phyloP scores from a whole-genome alignment of 257 asterid species.

The Plantago major region DNA sequence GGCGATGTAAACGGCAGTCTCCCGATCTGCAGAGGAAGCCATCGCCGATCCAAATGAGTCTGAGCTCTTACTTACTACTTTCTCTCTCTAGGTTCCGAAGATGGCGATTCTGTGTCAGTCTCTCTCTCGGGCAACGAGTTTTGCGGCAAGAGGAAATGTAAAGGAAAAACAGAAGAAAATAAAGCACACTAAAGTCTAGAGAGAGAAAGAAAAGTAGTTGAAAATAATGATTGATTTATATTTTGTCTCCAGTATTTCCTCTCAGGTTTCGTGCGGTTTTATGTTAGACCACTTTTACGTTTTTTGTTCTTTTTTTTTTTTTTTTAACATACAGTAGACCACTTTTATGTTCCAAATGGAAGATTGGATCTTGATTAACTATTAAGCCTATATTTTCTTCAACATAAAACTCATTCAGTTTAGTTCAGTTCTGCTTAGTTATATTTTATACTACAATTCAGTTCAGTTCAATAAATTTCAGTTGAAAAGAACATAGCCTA shows the following conservation, averaged over 20 bases:
- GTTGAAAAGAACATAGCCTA: no score
- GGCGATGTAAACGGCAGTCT: conserved; percentile 13
- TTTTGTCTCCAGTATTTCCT: background rate
- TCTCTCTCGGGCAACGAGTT: background rate
- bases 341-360: no score
- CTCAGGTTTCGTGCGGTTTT: conserved; percentile 6
- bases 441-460: no score
- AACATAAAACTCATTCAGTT: no score
- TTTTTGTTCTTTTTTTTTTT: no score
- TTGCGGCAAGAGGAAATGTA: background rate
- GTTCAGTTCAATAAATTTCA: no score
- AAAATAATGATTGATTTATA: conserved; percentile 1
- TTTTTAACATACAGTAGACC: no score
- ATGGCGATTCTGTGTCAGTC: background rate
- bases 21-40: conserved; percentile 18
- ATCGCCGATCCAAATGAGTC: background rate
- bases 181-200: background rate
- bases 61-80: background rate
- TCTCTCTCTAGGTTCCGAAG: conserved; percentile 4
- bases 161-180: background rate
- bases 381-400: no score
- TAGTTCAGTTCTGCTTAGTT: no score
- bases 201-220: conserved; percentile 5
- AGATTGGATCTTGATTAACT: no score
- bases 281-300: no score